A percentile compares a stretch with the other conserved stretches of the same genome.
These are phyloP conservation scores for Malus hybrid DNA, from an alignment of 331 rosid species.

Conservation along the genomic window DNA sequence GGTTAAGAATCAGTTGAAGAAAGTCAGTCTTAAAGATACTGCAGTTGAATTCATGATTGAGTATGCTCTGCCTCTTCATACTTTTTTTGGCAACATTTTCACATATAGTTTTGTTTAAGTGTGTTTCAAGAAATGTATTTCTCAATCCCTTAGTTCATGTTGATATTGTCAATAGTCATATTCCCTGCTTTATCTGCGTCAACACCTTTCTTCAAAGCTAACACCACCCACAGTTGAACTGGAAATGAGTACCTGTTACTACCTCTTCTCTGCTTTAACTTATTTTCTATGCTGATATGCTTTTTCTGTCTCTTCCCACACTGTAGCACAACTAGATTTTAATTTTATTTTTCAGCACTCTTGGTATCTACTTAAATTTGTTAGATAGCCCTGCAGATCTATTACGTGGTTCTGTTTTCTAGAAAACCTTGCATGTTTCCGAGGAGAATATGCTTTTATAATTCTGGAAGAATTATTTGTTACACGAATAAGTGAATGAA, in stretches of 20 bases:
- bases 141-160: background rate
- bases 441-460: background rate
- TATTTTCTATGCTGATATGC: background rate
- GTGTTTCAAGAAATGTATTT: background rate
- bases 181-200: background rate
- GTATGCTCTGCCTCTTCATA: slow-evolving; percentile 41
- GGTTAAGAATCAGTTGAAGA: slow-evolving; percentile 68
- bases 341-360: background rate
- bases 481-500: background rate
- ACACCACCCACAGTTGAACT: background rate
- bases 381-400: background rate
- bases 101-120: background rate
- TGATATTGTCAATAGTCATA: background rate
- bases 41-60: slow-evolving; percentile 69
- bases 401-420: background rate
- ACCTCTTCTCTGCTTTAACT: background rate
- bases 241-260: background rate
- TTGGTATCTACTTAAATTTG: background rate
- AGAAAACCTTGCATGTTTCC: background rate
- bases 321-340: background rate
- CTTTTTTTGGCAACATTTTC: background rate
- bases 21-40: slow-evolving; percentile 70
- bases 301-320: background rate
- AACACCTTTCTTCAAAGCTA: background rate
- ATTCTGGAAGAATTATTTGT: background rate